Evolutionary conservation across 192 early-diverging fungal genomes (phyloP), one percentile per base, ranked within the genome.

Genomic region (Coemansia reversa): DNA sequence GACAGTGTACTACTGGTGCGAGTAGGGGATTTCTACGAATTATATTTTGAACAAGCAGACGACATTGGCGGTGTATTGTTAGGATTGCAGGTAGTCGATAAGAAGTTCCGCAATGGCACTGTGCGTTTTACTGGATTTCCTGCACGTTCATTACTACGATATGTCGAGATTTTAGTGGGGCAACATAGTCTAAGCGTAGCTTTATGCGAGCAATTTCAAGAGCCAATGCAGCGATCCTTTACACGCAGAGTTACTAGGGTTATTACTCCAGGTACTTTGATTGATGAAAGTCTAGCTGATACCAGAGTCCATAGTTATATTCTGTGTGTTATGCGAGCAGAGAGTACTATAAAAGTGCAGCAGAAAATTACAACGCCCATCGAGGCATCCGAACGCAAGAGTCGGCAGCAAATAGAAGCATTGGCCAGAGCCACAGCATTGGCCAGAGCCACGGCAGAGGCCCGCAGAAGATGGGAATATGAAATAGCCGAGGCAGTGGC

Each of bases 201-300:
- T 0, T 60, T 92, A 7, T 91, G 88, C 65, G 91, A 91, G 58
- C 89, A 92, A 65, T 84, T 80, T 35, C 69, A 83, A 27, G 82
- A 85, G 54, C 67, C 70, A 0, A 60, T 73, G 50, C 70, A 71
- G 29, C 55, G 80, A 7, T 68, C 77, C 27, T 87, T 93, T 52
- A 77, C 84, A 1, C 75, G 96, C 39, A 79, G 74, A 16, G 86
- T 98, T 11, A 86, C 86, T 4, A 71, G 94, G 2, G 89, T 95
- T 51, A 86, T 94, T 50, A 94, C 93, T 0, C 89, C 93, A 0
- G 96, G 94, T 0, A 94, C 94, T 0, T 61, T 94, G 28, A 86
- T 98, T 25, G 91, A 93, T 61, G 82, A 85, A 60, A 88, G 71
- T 54, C 33, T 89, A 80, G 60, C 87, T 22, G 74, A 84, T 49